Conservation (phyloP, 202 grass and related monocot genomes). For the Hordeum pubiflorum region DNA sequence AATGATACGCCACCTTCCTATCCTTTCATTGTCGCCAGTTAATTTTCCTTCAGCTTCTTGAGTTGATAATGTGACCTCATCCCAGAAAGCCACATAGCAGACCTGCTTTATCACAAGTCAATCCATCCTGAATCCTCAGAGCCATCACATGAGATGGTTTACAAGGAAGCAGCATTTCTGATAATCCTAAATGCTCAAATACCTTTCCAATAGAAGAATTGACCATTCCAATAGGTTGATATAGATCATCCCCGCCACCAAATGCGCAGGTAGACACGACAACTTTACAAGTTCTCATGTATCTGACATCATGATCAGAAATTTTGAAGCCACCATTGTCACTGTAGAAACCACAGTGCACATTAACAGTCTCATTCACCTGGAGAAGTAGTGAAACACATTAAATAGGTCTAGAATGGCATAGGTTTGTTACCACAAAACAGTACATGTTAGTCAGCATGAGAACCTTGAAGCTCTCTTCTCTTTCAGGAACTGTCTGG, state of each 20-base stretch:
- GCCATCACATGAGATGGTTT: background rate
- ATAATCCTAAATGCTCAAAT: conserved; percentile 22
- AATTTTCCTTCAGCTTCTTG: conserved; percentile 79
- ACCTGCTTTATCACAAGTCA: conserved; percentile 49
- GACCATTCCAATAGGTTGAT: conserved; percentile 94
- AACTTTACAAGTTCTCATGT: conserved; percentile 66
- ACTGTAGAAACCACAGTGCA: conserved; percentile 96
- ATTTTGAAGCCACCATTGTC: conserved; percentile 89
- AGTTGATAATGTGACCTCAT: conserved; percentile 60
- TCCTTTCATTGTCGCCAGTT: conserved; percentile 53
- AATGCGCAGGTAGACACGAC: conserved; percentile 87
- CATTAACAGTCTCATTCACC: conserved; percentile 63
- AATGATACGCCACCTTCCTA: conserved; percentile 75
- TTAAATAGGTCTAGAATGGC: background rate
- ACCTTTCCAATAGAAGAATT: conserved; percentile 78
- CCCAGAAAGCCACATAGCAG: conserved; percentile 91
- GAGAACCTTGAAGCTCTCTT: conserved; percentile 82
- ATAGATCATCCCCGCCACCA: conserved; percentile 86
- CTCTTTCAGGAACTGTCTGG: conserved; percentile 67
- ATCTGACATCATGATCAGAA: conserved; percentile 56
- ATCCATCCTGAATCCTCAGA: conserved; percentile 7
- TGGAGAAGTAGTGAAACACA: conserved; percentile 31
- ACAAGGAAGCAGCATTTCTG: background rate
- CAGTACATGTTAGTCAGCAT: background rate
- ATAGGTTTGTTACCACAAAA: background rate